Percentiles rank a stretch among this genome's conserved stretches.
These are phyloP conservation scores for Huntiella moniliformis DNA, from an alignment of 2,329 filamentous ascomycete species.

Conservation along the genomic window DNA sequence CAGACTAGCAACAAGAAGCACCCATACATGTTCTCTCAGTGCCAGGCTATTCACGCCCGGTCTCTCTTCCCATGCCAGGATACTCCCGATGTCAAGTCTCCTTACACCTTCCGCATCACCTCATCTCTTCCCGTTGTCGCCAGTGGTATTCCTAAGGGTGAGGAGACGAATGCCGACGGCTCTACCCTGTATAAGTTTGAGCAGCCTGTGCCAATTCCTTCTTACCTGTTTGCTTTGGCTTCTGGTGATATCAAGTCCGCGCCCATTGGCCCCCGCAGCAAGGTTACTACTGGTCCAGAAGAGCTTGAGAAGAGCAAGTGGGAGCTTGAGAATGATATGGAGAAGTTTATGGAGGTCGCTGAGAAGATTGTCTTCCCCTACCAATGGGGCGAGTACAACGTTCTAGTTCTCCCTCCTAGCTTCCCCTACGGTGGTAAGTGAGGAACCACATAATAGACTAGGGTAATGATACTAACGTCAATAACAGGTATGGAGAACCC, in stretches of 20 bases:
- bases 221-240: conserved; percentile 87
- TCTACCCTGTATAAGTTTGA: conserved; percentile 63
- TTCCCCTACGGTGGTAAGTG: conserved; percentile 66
- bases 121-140: conserved; percentile 82
- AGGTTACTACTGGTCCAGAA: conserved; percentile 74
- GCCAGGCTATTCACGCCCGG: conserved; percentile 86
- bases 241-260: conserved; percentile 70
- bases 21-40: conserved; percentile 96
- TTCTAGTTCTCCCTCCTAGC: conserved; percentile 71
- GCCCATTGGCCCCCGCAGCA: conserved; percentile 68
- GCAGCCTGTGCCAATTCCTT: conserved; percentile 81
- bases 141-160: conserved; percentile 49
- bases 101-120: conserved; percentile 71
- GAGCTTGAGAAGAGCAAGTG: conserved; percentile 68
- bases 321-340: conserved; percentile 81
- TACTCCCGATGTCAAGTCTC: conserved; percentile 94
- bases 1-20: conserved; percentile 93
- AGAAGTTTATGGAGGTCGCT: conserved; percentile 75
- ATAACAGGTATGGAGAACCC: conserved; percentile 68
- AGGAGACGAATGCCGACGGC: conserved; percentile 27
- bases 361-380: conserved; percentile 74
- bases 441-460: conserved; percentile 1
- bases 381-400: conserved; percentile 88
- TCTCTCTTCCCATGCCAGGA: conserved; percentile 95
- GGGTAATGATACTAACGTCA: conserved; percentile 13